A percentile compares a stretch with the other conserved stretches of the same genome.
Evolutionary conservation across 2,329 filamentous ascomycete genomes (phyloP).

Genomic region (Onygenales sp.): DNA sequence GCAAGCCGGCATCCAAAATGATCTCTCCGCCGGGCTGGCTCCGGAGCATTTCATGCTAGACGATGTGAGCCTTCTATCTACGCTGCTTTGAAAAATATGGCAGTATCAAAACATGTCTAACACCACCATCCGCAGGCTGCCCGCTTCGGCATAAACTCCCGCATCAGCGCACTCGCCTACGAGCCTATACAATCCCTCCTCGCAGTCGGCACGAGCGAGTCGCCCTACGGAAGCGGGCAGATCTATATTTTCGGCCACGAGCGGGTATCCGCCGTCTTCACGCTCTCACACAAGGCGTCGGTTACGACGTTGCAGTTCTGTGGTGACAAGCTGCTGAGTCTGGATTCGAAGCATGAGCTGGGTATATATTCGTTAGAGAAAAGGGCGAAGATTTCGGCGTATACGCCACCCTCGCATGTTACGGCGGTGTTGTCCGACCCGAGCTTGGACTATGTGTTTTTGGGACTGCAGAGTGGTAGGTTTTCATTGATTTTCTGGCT

Average conservation of each 20-base stretch:
- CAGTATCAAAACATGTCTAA: not conserved
- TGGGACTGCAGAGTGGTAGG: constrained; percentile 64
- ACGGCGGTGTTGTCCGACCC: constrained; percentile 72
- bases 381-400: constrained; percentile 55
- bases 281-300: constrained; percentile 61
- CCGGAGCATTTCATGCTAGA: constrained; percentile 73
- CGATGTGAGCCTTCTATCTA: constrained; percentile 45
- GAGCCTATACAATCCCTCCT: constrained; percentile 90
- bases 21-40: constrained; percentile 73
- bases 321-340: constrained; percentile 71
- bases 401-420: constrained; percentile 68
- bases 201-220: constrained; percentile 82
- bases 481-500: not conserved
- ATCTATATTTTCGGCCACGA: constrained; percentile 82
- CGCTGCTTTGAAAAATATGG: not conserved
- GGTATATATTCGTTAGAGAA: constrained; percentile 71
- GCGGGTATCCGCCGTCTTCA: constrained; percentile 66
- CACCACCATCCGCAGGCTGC: constrained; percentile 39
- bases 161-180: constrained; percentile 71
- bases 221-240: constrained; percentile 72
- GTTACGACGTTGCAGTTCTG: constrained; percentile 75
- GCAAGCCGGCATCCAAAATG: constrained; percentile 85
- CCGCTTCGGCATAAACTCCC: constrained; percentile 72
- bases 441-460: constrained; percentile 83
- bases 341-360: constrained; percentile 80